Conservation (phyloP, 176 grass and related monocot species). For the Triticum aestivum region DNA sequence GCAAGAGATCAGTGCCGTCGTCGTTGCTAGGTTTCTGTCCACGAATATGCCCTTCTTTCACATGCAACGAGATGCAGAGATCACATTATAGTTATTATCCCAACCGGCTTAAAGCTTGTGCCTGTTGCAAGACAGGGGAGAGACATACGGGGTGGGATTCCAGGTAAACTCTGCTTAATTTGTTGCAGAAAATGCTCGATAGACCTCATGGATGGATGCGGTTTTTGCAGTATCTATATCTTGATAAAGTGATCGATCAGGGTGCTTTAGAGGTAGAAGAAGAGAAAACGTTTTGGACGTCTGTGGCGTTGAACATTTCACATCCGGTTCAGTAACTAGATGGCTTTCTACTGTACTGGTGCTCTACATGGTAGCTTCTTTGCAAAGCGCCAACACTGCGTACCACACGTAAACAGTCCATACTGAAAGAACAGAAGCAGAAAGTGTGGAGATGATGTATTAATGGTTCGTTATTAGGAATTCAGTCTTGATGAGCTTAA, state of each 20-base stretch:
- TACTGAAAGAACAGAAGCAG: background rate
- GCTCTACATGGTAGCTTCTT: no score
- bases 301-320: background rate
- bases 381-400: no score
- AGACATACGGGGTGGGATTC: background rate
- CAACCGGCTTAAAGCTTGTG: background rate
- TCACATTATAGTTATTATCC: background rate
- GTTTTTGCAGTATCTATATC: background rate
- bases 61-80: background rate
- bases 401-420: background rate
- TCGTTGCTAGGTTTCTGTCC: constrained; percentile 24
- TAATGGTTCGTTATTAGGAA: no score
- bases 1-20: background rate
- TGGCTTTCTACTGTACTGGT: no score
- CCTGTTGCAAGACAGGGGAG: background rate
- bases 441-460: background rate
- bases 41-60: constrained; percentile 13
- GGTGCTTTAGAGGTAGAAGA: background rate
- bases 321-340: background rate
- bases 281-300: background rate
- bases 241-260: background rate
- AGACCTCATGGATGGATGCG: background rate
- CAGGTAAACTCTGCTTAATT: background rate
- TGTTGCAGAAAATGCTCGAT: background rate
- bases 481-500: no score